Evolutionary conservation across 345 rosid species (phyloP), one percentile per base, ranked within the genome.

Genomic region (Toxicodendron radicans): DNA sequence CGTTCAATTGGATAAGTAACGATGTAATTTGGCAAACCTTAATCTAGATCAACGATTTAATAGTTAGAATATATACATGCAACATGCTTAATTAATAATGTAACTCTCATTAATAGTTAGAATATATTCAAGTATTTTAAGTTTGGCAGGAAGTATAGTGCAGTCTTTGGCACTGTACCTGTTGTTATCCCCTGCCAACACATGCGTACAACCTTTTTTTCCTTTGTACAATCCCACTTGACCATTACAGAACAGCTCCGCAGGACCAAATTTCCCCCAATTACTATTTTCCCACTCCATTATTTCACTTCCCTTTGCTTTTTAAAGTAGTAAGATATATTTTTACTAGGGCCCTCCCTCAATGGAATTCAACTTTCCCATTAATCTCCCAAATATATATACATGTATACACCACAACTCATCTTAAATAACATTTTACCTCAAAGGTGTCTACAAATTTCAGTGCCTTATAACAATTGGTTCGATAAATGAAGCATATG

Each of bases 131-230:
- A 78, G 73, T 49, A 77, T 54, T 79, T 70, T 71, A 77, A 75
- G 79, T n/a, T 64, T 70, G 83, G 78, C 82, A 83, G 80, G 72
- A 54, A 62, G 53, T 71, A 38, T 38, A 73, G 69, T 69, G 78
- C 75, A 58, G 71, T 60, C 58, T 57, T 66, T 66, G 75, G 63
- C 80, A 74, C 72, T 63, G 80, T 59, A 66, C 74, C 76, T 68
- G 79, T 56, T 69, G 58, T 73, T 59, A 70, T 71, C 80, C 41
- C 77, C 72, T 76, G 81, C 43, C 83, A 75, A 87, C 88, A 81
- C 83, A 81, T 79, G 80, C 85, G 66, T 76, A 68, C n/a, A 69
- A 66, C 53, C 81, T 48, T 79, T 81, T 79, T 81, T 75, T 61
- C 66, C 63, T 12, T 35, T 60, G 81, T 48, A 49, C 72, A 74